These are phyloP conservation scores for Phytophthora pluvialis DNA, from an alignment of 352 stramenopile genomes.

Conservation along the genomic window DNA sequence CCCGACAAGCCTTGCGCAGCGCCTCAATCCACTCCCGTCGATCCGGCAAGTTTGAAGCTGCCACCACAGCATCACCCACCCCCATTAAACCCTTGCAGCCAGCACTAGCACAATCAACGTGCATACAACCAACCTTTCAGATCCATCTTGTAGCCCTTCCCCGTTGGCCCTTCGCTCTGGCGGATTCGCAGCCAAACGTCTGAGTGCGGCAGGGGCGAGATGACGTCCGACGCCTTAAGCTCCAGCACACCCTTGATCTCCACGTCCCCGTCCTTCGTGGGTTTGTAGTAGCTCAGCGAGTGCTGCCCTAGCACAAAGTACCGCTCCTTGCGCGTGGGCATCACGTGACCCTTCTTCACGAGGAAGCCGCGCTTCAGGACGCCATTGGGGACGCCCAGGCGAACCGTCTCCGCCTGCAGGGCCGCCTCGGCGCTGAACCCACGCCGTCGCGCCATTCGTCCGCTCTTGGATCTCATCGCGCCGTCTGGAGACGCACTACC, in stretches of 20 bases:
- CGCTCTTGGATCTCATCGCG: conserved; percentile 4
- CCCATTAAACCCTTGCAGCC: conserved; percentile 1
- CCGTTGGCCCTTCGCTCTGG: conserved; percentile 50
- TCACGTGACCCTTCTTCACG: conserved; percentile 59
- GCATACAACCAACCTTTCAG: conserved; percentile 52
- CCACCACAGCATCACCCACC: conserved; percentile 5
- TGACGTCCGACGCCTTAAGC: conserved; percentile 50
- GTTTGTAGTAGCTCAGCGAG: conserved; percentile 58
- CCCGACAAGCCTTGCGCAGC: conserved; percentile 53
- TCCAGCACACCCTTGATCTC: conserved; percentile 54
- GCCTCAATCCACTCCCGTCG: conserved; percentile 72
- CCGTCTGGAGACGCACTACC: neutral
- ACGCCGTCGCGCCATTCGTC: conserved; percentile 18
- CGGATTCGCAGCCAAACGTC: conserved; percentile 71
- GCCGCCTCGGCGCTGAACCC: conserved; percentile 31
- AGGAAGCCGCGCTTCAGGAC: conserved; percentile 53
- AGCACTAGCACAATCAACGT: neutral
- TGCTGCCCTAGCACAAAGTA: conserved; percentile 54
- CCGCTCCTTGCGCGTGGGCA: conserved; percentile 63
- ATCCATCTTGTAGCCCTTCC: conserved; percentile 73
- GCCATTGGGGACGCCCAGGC: conserved; percentile 17
- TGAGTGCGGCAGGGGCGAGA: conserved; percentile 55
- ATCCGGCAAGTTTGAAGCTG: conserved; percentile 52
- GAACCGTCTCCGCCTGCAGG: conserved; percentile 26
- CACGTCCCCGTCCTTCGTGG: conserved; percentile 33